Evolutionary conservation across 1,284 basidiomycete genomes (phyloP).

Genomic region (Erythrobasidium hasegawianum): DNA sequence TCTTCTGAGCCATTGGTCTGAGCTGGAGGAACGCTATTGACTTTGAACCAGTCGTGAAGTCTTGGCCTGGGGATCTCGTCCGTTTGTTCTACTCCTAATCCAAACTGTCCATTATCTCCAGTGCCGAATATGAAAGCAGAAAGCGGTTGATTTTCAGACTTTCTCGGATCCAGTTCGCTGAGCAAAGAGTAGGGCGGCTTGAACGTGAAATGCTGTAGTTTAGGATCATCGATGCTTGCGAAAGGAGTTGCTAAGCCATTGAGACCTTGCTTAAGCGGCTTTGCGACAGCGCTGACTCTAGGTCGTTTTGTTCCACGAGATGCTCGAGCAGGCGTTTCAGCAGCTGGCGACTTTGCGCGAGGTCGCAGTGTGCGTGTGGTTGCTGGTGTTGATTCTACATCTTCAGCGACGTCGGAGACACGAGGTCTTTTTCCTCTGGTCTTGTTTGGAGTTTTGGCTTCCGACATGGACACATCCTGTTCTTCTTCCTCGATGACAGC

Average conservation of each 20-base stretch:
- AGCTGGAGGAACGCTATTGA: slow-evolving; percentile 18
- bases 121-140: slow-evolving; percentile 75
- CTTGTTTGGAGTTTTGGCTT: neutral
- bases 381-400: slow-evolving; percentile 1
- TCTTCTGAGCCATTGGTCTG: slow-evolving; percentile 22
- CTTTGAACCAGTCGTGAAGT: slow-evolving; percentile 54
- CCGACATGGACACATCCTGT: neutral
- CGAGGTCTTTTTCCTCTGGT: slow-evolving; percentile 27
- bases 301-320: slow-evolving; percentile 6
- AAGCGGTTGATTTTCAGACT: slow-evolving; percentile 44
- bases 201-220: neutral
- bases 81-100: slow-evolving; percentile 61
- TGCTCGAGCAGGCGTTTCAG: slow-evolving; percentile 8
- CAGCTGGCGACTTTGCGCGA: neutral
- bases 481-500: neutral
- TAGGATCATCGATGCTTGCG: slow-evolving; percentile 8
- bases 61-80: slow-evolving; percentile 57
- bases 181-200: slow-evolving; percentile 14
- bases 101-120: slow-evolving; percentile 84
- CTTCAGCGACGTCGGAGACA: slow-evolving; percentile 24
- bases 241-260: slow-evolving; percentile 17
- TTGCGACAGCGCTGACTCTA: slow-evolving; percentile 10
- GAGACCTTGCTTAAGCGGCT: slow-evolving; percentile 13
- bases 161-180: slow-evolving; percentile 17
- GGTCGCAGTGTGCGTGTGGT: neutral